These are phyloP conservation scores for Symbiodinium pilosum DNA, from an alignment of 73 alveolate species.

Conservation along the genomic window DNA sequence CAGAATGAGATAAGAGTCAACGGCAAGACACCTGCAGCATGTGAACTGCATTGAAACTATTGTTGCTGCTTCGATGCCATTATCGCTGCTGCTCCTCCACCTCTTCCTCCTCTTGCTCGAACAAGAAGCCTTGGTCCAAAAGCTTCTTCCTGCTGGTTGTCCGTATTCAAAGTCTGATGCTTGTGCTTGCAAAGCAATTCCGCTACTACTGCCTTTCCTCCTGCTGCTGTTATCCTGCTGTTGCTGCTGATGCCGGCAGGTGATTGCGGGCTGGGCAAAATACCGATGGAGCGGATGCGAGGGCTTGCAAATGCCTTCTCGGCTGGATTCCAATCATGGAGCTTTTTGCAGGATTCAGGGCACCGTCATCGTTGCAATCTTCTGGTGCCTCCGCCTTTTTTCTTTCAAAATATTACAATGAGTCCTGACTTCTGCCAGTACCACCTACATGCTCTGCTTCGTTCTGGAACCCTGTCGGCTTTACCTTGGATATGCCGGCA, in stretches of 20 bases:
- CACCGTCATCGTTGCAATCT: conserved; percentile 40
- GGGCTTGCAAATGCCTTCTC: too few relatives aligned
- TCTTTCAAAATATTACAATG: neutral
- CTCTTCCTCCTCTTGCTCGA: neutral
- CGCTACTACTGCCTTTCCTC: too few relatives aligned
- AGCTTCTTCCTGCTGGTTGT: neutral
- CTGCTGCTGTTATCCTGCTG: too few relatives aligned
- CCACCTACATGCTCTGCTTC: conserved; percentile 71
- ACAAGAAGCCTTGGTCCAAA: neutral
- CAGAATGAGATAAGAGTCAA: neutral
- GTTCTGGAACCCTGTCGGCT: conserved; percentile 89
- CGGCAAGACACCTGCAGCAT: too few relatives aligned
- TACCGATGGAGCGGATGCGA: conserved; percentile 28
- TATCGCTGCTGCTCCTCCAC: neutral
- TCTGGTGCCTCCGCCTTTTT: conserved; percentile 13
- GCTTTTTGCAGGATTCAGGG: conserved; percentile 52
- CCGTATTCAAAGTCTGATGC: neutral
- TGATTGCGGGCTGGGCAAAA: conserved; percentile 81
- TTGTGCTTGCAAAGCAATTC: too few relatives aligned
- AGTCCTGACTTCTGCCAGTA: neutral
- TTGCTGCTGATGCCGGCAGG: neutral
- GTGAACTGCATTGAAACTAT: neutral
- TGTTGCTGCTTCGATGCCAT: neutral
- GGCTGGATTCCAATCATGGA: too few relatives aligned
- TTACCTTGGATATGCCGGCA: conserved; percentile 76